Base-by-base conservation (phyloP, 257 asterid genomes). In the Petrea volubilis region DNA sequence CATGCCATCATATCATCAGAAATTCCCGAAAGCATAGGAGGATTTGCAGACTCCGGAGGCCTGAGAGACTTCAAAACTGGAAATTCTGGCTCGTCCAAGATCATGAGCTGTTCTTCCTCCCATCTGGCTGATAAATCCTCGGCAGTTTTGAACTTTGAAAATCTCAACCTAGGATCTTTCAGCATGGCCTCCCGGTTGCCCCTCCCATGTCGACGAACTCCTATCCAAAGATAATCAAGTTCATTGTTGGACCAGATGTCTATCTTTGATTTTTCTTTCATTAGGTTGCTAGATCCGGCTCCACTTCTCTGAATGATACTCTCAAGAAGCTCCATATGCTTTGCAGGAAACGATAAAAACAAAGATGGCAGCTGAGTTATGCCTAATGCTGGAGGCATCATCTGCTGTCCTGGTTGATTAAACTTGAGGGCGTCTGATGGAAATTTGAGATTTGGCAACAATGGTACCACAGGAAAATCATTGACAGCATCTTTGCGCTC, bases 201-300 rank as follows among this genome's bases (percentile, higher is more conserved):
- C 74, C 86, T 85, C 38, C 98, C 98, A 60, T 95, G 91, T 52
- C 98, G 87, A 33, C 99, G 97, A 55, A 92, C 88, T 24, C 98
- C 99, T 74, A 95, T 85, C 99, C 99, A 92, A 17, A 95, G 94
- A 74, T 83, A 84, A 78, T 95, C 99, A 51, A 95, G 96, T 76
- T 95, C 99, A 62, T 95, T 97, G 72, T 95, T 98, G 23, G 92
- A 90, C 98, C 99, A 95, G 65, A 84, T 77, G 73, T 90, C 96
- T 38, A 78, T 51, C 62, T 76, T 88, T 2, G 89, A 27, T 57
- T 83, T 86, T 84, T 75, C 87, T 61, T 74, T 86, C 36, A 76
- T 36, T 80, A n/a, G n/a, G 80, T 72, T 76, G 80, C 75, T 76
- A 7, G 97, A 80, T 71, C 89, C 98, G 47, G 88, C 60, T 50